phyloP scores from a whole-genome alignment of 2,329 filamentous ascomycete species.

The Phaeosphaeriaceae sp. region DNA sequence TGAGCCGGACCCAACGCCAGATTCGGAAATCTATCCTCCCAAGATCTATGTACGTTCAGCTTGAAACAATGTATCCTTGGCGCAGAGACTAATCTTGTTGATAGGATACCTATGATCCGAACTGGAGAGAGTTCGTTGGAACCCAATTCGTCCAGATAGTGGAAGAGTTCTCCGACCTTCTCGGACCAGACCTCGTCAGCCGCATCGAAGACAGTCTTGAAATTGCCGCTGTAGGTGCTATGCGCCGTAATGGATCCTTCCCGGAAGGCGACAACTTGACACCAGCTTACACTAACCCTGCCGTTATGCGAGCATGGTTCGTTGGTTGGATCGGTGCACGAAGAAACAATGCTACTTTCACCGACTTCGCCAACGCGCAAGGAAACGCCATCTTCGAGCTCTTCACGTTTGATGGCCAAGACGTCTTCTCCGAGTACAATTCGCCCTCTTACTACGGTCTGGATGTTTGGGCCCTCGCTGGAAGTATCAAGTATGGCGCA shows the following conservation, averaged over 20 bases:
- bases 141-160: constrained; percentile 48
- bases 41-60: constrained; percentile 36
- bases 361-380: constrained; percentile 47
- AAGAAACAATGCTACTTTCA: constrained; percentile 46
- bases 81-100: too few species aligned
- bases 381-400: constrained; percentile 31
- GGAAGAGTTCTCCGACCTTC: constrained; percentile 43
- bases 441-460: constrained; percentile 53
- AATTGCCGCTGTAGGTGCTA: constrained; percentile 48
- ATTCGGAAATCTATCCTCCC: constrained; percentile 41
- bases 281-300: constrained; percentile 53
- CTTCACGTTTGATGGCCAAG: constrained; percentile 36
- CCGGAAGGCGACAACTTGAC: constrained; percentile 54
- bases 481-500: constrained; percentile 49
- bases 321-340: constrained; percentile 54
- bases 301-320: constrained; percentile 50
- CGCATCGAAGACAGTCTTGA: constrained; percentile 49
- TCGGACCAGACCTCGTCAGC: constrained; percentile 39
- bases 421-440: constrained; percentile 51
- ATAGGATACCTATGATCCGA: constrained; percentile 36
- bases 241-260: constrained; percentile 51
- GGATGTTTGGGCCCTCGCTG: constrained; percentile 51
- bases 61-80: too few species aligned
- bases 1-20: constrained; percentile 42
- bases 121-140: constrained; percentile 50